phyloP scores from a whole-genome alignment of 108 stramenopile species.

The Schizochytrium sp. region DNA sequence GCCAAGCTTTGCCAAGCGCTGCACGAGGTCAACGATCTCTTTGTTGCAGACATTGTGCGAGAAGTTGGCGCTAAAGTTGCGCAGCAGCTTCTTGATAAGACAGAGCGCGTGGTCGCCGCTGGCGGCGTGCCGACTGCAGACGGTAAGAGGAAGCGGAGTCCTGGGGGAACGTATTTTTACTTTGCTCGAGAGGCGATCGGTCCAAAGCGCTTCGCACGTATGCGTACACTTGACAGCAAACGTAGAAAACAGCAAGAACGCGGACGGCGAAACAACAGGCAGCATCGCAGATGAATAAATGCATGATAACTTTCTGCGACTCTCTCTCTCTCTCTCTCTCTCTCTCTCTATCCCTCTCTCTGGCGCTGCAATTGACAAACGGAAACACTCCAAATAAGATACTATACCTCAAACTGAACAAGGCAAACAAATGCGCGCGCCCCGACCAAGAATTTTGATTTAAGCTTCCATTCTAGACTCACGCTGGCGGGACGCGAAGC shows the following conservation, averaged over 20 bases:
- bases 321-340: no score
- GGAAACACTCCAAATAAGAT: no score
- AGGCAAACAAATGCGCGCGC: no score
- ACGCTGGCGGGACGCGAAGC: no score
- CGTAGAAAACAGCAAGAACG: background rate
- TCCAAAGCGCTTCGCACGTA: background rate
- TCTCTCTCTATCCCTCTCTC: no score
- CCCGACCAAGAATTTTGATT: no score
- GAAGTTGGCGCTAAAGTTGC: background rate
- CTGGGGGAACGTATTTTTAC: background rate
- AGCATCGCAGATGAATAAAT: no score
- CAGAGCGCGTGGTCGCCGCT: background rate
- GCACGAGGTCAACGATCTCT: background rate
- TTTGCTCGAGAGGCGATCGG: background rate
- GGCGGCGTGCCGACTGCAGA: background rate
- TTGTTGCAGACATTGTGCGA: background rate
- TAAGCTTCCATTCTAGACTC: no score
- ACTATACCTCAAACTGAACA: no score
- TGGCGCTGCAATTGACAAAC: no score
- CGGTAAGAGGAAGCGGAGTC: background rate
- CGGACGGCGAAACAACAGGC: no score
- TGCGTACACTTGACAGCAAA: background rate
- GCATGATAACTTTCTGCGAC: no score
- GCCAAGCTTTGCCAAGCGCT: background rate
- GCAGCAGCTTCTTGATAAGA: background rate